Base-by-base conservation (phyloP, 2,329 filamentous ascomycete genomes). In the Pestalotiopsis sp. region DNA sequence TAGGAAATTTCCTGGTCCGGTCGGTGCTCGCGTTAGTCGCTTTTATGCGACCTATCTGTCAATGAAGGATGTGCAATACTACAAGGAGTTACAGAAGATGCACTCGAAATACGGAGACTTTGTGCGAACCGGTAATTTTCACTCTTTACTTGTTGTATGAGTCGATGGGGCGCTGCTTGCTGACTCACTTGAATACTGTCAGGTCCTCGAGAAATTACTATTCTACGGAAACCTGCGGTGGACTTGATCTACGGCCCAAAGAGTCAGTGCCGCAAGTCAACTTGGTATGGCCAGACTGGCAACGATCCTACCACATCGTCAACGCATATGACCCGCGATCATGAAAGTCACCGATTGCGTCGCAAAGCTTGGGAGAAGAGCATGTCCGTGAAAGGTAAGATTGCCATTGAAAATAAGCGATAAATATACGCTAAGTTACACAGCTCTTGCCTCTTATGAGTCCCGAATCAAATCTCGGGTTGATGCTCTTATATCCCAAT, bases 41-140 rank as follows among this genome's bases (percentile, higher is more conserved):
- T 82, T 81, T 74, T 81, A 83, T 45, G 79, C 81, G 38, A 80
- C 82, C 2, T 87, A 85, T 67, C 84, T 87, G 63, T 85, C 86
- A 5, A 82, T 84, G 57, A 84, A 83, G 71, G 86, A 85, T n/a
- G 81, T 84, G 52, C 81, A 86, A 5, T 87, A 89, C 73, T 80
- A 89, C 17, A 71, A 72, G 36, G 83, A 84, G 71, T 81, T 89
- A 52, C 80, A 83, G 66, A 76, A 78, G 23, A 80, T 85, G 57
- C 89, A 91, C 71, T 73, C 83, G 17, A 78, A 85, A 70, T 91
- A 91, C 72, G 88, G 88, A 4, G 74, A 76, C 39, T 76, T 76
- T 45, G 69, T 77, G 36, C 71, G 75, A 7, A 72, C 71, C 12
- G 75, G 74, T 75, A 68, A 69, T 41, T 39, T 27, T 13, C 76